These are phyloP conservation scores for Circinella umbellata DNA, from an alignment of 371 early-diverging fungal species.

Conservation along the genomic window DNA sequence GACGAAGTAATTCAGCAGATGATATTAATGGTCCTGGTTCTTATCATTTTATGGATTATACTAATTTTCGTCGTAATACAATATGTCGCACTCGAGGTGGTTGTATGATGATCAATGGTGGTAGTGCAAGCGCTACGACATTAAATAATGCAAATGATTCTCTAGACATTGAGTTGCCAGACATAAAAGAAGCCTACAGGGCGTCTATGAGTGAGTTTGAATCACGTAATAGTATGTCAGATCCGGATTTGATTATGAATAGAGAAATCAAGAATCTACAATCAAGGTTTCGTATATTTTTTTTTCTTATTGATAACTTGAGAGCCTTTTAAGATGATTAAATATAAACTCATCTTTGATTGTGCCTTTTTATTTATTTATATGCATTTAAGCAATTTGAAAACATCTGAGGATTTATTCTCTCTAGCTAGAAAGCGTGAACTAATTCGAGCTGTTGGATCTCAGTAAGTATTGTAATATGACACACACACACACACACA, in stretches of 20 bases:
- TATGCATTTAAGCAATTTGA: background rate
- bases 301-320: too few species aligned
- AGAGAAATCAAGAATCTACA: background rate
- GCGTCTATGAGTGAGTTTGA: background rate
- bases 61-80: background rate
- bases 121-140: too few species aligned
- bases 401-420: background rate
- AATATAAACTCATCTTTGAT: too few species aligned
- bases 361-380: background rate
- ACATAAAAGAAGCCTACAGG: background rate
- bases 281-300: background rate
- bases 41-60: background rate
- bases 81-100: background rate
- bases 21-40: background rate
- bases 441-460: constrained; percentile 12
- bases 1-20: background rate
- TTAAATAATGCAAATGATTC: background rate
- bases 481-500: background rate
- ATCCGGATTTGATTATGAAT: constrained; percentile 13
- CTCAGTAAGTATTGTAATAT: constrained; percentile 12
- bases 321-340: too few species aligned
- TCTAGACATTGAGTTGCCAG: background rate
- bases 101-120: too few species aligned
- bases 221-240: constrained; percentile 10
- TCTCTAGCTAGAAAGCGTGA: background rate